Base-by-base conservation (phyloP, 139 green algal genomes). In the Asterochloris erici region DNA sequence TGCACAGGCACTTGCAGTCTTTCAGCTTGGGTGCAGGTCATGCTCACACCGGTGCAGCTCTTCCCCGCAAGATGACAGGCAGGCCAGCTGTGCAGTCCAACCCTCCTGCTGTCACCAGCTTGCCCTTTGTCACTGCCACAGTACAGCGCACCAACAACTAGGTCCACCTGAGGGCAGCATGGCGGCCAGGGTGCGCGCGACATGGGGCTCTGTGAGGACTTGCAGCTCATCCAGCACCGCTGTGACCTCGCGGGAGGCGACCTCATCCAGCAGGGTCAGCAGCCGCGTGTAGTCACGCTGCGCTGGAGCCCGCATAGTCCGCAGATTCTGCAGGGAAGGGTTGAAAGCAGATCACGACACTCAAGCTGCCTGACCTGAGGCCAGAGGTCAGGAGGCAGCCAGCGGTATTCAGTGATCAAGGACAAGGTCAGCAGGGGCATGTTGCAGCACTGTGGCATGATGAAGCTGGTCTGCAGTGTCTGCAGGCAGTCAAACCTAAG, bases 171-270 rank as follows among this genome's bases (percentile, higher is more conserved):
- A 77, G 9, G 87, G 87, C 47, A 92, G 79, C 63, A 81, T 54
- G 24, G 81, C 78, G 4, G 86, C 86, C 29, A 96, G 81, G 26
- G 74, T 62, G 1, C 89, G 84, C 0, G 94, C 92, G 73, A 97
- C 91, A 63, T 86, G 82, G 11, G 92, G 91, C 88, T 97, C 92
- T n/a, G 79, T 91, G 9, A 96, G 63, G 12, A 69, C 68, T 14
- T 54, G 60, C 63, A 93, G 66, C 10, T 74, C 71, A 0, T 15
- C 47, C 78, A 92, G 74, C n/a, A 77, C 83, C 10, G 47, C 82
- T 23, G 88, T 60, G 61, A 94, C 85, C 63, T 89, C 85, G 12
- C 79, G 61, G 0, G 69, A 68, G 15, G 84, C 91, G 11, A 74
- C 85, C 13, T 29, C 78, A 78, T 94, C 88, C 24, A 93, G 63